phyloP scores from a whole-genome alignment of 2,329 filamentous ascomycete species.

The Fusarium domesticum region DNA sequence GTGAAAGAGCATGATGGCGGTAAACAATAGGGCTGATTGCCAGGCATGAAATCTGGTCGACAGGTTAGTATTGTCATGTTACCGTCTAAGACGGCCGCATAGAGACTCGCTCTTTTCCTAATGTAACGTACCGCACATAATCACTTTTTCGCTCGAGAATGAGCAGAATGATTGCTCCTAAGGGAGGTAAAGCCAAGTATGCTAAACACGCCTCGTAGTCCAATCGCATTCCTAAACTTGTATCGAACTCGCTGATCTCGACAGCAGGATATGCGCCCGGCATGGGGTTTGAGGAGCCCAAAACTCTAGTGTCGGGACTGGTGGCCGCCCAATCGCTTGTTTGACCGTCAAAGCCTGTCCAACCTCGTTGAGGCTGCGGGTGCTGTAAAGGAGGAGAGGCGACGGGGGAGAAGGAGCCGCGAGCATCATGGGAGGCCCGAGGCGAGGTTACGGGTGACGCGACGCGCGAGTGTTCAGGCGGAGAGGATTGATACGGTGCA shows the following conservation, averaged over 20 bases:
- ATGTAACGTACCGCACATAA: slow-evolving; percentile 74
- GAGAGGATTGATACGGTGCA: slow-evolving; percentile 91
- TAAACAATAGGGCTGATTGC: slow-evolving; percentile 85
- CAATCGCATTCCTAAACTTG: slow-evolving; percentile 78
- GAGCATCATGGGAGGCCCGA: slow-evolving; percentile 53
- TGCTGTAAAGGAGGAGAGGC: slow-evolving; percentile 42
- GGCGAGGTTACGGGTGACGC: slow-evolving; percentile 66
- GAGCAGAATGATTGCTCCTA: slow-evolving; percentile 79
- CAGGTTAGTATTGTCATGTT: background rate
- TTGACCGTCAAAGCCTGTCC: slow-evolving; percentile 43
- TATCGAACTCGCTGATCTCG: slow-evolving; percentile 81
- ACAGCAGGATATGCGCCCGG: slow-evolving; percentile 39
- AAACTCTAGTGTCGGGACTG: slow-evolving; percentile 20
- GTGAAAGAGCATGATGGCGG: slow-evolving; percentile 71
- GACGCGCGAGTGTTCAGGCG: slow-evolving; percentile 78
- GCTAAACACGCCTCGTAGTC: slow-evolving; percentile 90
- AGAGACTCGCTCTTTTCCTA: background rate
- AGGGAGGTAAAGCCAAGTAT: slow-evolving; percentile 79
- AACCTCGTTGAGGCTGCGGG: slow-evolving; percentile 57
- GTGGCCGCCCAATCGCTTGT: slow-evolving; percentile 29
- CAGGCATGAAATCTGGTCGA: slow-evolving; percentile 84
- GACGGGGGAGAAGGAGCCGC: slow-evolving; percentile 52
- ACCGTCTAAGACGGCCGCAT: background rate
- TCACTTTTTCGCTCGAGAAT: slow-evolving; percentile 92
- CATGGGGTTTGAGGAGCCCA: slow-evolving; percentile 26